phyloP scores from a whole-genome alignment of 441 rosid species.

The Pelargonium citronellum region DNA sequence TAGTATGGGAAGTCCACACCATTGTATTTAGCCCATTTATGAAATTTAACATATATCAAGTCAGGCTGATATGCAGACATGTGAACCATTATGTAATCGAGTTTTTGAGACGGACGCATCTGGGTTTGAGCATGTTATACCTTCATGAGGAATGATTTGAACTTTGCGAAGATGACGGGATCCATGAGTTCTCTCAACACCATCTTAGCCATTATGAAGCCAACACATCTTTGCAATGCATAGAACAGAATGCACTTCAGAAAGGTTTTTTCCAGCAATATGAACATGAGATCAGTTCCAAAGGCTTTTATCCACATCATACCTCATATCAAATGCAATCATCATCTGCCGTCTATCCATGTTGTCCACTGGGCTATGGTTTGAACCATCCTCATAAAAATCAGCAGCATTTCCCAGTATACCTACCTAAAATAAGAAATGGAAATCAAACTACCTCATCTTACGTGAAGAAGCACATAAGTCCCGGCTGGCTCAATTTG shows the following conservation, averaged over 20 bases:
- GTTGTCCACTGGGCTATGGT: conserved; percentile 37
- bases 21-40: no score
- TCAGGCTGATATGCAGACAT: background rate
- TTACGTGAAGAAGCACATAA: no score
- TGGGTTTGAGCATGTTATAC: conserved; percentile 26
- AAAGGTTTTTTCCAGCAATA: conserved; percentile 14
- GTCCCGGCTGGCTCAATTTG: no score
- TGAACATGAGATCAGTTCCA: conserved; percentile 4
- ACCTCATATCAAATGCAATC: conserved; percentile 99
- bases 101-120: background rate
- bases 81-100: background rate
- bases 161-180: conserved; percentile 59
- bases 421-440: conserved; percentile 50
- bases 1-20: no score
- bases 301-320: conserved; percentile 17
- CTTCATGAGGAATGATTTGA: conserved; percentile 77
- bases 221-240: conserved; percentile 58
- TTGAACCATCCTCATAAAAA: conserved; percentile 58
- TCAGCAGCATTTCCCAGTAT: conserved; percentile 93
- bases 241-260: conserved; percentile 24
- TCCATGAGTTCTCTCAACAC: conserved; percentile 86
- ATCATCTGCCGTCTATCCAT: conserved; percentile 80
- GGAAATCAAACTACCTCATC: no score
- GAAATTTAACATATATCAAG: no score
- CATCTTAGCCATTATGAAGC: conserved; percentile 99